Conservation (phyloP, 2,329 filamentous ascomycete species). For the Epichloe baconii region DNA sequence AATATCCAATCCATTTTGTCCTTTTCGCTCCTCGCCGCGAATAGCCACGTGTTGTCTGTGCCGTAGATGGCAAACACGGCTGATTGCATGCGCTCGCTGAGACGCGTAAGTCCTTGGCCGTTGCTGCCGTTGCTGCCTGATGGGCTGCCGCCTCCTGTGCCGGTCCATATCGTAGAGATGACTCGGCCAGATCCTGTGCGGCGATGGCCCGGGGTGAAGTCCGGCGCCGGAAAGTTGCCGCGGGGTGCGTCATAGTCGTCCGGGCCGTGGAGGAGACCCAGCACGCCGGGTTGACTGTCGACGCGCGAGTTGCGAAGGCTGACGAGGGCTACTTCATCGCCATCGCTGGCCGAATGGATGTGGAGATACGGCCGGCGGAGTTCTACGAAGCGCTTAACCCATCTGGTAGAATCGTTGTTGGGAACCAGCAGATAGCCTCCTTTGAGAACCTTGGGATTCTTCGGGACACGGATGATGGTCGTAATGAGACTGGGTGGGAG, state of each 20-base stretch:
- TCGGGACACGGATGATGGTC: conserved; percentile 63
- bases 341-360: conserved; percentile 71
- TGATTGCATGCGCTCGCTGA: conserved; percentile 46
- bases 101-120: conserved; percentile 33
- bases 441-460: conserved; percentile 72
- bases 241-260: conserved; percentile 24
- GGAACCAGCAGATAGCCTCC: conserved; percentile 79
- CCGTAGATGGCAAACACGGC: conserved; percentile 92
- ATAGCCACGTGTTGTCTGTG: conserved; percentile 88
- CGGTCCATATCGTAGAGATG: conserved; percentile 43
- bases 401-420: conserved; percentile 66
- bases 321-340: conserved; percentile 82
- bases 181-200: conserved; percentile 37
- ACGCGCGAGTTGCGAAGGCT: conserved; percentile 83
- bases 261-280: conserved; percentile 53
- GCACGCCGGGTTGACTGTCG: conserved; percentile 80
- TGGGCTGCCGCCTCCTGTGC: conserved; percentile 22
- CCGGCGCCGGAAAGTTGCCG: conserved; percentile 18
- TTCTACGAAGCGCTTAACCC: conserved; percentile 89
- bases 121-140: conserved; percentile 7
- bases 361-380: conserved; percentile 84
- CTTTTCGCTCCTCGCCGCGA: conserved; percentile 74
- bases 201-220: conserved; percentile 33
- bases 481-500: conserved; percentile 55
- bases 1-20: conserved; percentile 98